Evolutionary conservation across 495 filamentous ascomycete species (phyloP), one percentile per base, ranked within the genome.

Genomic region (Penicillium tannophilum): DNA sequence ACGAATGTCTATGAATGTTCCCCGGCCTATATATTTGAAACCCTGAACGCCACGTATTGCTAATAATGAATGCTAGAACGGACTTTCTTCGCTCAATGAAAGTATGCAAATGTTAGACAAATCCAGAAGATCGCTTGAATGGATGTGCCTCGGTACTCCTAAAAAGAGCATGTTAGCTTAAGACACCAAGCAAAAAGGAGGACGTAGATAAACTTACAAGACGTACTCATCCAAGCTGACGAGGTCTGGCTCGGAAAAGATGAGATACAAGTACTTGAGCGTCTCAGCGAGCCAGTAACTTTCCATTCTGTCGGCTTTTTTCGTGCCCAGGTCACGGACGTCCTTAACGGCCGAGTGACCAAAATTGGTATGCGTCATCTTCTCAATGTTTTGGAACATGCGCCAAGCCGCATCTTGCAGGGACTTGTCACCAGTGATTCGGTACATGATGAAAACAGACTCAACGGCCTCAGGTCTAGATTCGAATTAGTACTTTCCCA

Each of bases 251-350:
- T 87, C 84, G 20, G 84, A 88, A 71, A 92, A 98, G 57, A 97
- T 80, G 59, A 97, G 69, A 63, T 94, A 98, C 59, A 96, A 95
- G 69, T 98, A 97, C 68, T 97, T 98, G 59, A 96, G 75, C 17
- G 92, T 94, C 73, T 96, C 91, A 6, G 90, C 87, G 54, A 84
- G 69, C 82, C 81, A 84, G 59, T 82, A 84, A 51, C 79, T 83
- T 64, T 84, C 81, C 81, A 84, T 84, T 28, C 78, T 76, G 53
- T 84, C 76, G 30, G 69, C 60, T 33, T 77, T 69, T 17, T 45
- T 52, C 2, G 77, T 63, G 9, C 68, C 51, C 0, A 47, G 54
- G 30, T 71, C 60, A 14, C 74, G 79, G 51, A 91, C 87, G 56
- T 89, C 82, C 9, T 68, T 55, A 17, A 90, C 83, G 7, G 82